Evolutionary conservation across 2,329 filamentous ascomycete genomes (phyloP).

Genomic region (Arthroderma sp.): DNA sequence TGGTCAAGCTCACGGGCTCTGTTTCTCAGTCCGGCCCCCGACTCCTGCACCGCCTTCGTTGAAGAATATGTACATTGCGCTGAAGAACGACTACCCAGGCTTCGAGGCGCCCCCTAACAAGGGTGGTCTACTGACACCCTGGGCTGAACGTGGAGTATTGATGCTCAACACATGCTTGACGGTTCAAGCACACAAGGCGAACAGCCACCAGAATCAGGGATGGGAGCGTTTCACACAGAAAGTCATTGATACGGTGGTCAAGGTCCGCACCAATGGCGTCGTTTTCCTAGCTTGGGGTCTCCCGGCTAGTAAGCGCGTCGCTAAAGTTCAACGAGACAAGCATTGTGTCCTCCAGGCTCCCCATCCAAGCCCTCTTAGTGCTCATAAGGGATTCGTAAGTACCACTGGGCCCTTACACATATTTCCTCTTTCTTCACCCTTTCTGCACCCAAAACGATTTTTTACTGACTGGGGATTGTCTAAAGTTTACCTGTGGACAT

Average conservation of each 20-base stretch:
- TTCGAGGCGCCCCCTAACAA: slow-evolving; percentile 65
- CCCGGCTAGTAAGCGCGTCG: slow-evolving; percentile 67
- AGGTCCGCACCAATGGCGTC: slow-evolving; percentile 63
- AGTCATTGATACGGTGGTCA: slow-evolving; percentile 75
- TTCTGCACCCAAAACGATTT: not conserved
- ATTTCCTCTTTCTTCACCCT: not conserved
- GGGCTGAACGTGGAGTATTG: slow-evolving; percentile 86
- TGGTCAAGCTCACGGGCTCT: slow-evolving; percentile 91
- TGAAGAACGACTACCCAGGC: slow-evolving; percentile 75
- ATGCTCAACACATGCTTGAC: slow-evolving; percentile 92
- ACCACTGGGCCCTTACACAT: not conserved
- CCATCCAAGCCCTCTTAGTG: slow-evolving; percentile 89
- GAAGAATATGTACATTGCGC: slow-evolving; percentile 80
- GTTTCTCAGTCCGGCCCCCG: slow-evolving; percentile 85
- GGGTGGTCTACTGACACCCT: slow-evolving; percentile 73
- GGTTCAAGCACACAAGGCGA: slow-evolving; percentile 76
- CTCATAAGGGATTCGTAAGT: slow-evolving; percentile 60
- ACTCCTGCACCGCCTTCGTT: slow-evolving; percentile 80
- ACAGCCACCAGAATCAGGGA: slow-evolving; percentile 70
- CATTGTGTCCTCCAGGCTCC: slow-evolving; percentile 78
- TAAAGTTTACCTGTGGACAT: slow-evolving; percentile 32
- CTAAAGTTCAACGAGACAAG: slow-evolving; percentile 54
- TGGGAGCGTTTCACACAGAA: slow-evolving; percentile 92
- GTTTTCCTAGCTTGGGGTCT: slow-evolving; percentile 93
- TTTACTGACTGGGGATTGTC: not conserved